A percentile compares a stretch with the other conserved stretches of the same genome.
These are phyloP conservation scores for Coemansia biformis DNA, from an alignment of 192 early-diverging fungal species.

Conservation along the genomic window DNA sequence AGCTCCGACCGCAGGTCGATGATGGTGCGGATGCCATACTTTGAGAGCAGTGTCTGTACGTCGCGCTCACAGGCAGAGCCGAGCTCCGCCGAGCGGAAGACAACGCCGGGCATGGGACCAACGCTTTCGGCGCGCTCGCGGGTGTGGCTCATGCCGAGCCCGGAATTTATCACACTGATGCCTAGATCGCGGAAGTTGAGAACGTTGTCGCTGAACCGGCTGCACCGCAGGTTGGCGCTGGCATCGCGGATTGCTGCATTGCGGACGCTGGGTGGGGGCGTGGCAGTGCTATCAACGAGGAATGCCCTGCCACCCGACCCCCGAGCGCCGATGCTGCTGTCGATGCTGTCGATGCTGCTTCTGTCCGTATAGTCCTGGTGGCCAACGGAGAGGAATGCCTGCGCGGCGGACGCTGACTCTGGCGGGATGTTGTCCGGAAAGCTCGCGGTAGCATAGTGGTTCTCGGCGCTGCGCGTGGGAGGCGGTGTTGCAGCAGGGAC, in stretches of 20 bases:
- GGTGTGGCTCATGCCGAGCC: conserved; percentile 14
- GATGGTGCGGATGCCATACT: conserved; percentile 51
- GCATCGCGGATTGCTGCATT: conserved; percentile 30
- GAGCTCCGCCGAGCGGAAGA: conserved; percentile 49
- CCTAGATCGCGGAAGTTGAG: conserved; percentile 49
- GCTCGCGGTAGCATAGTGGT: no score
- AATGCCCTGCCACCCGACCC: neutral
- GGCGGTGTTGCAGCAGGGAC: no score
- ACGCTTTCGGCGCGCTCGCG: conserved; percentile 11
- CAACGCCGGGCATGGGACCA: conserved; percentile 46
- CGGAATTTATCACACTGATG: conserved; percentile 35
- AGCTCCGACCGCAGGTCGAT: conserved; percentile 49
- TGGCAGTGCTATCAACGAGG: conserved; percentile 6
- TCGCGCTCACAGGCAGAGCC: conserved; percentile 43
- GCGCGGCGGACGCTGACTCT: neutral
- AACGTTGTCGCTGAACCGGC: conserved; percentile 40
- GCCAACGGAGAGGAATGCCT: neutral
- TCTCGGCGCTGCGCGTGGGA: no score
- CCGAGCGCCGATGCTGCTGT: neutral
- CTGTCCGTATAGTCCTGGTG: no score
- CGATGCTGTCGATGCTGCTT: neutral
- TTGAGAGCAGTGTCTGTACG: conserved; percentile 40
- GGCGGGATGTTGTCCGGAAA: no score
- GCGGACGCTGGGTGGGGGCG: conserved; percentile 23
- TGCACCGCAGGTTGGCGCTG: conserved; percentile 9